A percentile compares a stretch with the other conserved stretches of the same genome.
phyloP scores from a whole-genome alignment of 1,284 basidiomycete species.

The Hymenochaete sp. region DNA sequence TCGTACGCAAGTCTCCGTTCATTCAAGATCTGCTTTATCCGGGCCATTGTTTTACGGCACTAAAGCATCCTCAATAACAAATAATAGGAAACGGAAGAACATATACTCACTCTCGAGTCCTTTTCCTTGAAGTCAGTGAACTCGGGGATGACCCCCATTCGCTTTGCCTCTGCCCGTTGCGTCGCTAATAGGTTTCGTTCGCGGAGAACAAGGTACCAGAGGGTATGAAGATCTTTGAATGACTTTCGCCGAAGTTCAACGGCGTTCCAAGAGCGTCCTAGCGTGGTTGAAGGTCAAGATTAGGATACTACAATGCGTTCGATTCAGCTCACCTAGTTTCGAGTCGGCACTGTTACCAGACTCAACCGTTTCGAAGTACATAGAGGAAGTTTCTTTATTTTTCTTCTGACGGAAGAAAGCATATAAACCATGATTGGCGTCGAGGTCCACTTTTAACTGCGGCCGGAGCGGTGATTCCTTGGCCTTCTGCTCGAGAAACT shows the following conservation, averaged over 20 bases:
- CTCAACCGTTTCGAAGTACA: constrained; percentile 40
- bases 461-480: constrained; percentile 28
- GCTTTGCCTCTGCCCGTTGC: constrained; percentile 37
- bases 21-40: constrained; percentile 90
- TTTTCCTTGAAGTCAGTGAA: constrained; percentile 26
- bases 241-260: constrained; percentile 81
- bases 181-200: constrained; percentile 86
- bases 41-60: constrained; percentile 95
- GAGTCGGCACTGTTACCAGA: constrained; percentile 27
- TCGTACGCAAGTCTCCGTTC: constrained; percentile 84
- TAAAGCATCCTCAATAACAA: constrained; percentile 27
- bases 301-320: constrained; percentile 6
- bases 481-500: constrained; percentile 14
- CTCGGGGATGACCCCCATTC: constrained; percentile 22
- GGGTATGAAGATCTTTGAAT: constrained; percentile 84
- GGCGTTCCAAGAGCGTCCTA: constrained; percentile 82
- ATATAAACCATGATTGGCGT: constrained; percentile 62
- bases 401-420: constrained; percentile 57
- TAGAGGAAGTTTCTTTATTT: constrained; percentile 27
- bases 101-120: constrained; percentile 13
- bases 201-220: constrained; percentile 85
- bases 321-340: constrained; percentile 10
- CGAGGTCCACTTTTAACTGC: constrained; percentile 35
- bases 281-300: constrained; percentile 20
- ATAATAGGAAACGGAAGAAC: constrained; percentile 4